Evolutionary conservation across 179 eudicot species (phyloP).

Genomic region (Carnegiea gigantea): DNA sequence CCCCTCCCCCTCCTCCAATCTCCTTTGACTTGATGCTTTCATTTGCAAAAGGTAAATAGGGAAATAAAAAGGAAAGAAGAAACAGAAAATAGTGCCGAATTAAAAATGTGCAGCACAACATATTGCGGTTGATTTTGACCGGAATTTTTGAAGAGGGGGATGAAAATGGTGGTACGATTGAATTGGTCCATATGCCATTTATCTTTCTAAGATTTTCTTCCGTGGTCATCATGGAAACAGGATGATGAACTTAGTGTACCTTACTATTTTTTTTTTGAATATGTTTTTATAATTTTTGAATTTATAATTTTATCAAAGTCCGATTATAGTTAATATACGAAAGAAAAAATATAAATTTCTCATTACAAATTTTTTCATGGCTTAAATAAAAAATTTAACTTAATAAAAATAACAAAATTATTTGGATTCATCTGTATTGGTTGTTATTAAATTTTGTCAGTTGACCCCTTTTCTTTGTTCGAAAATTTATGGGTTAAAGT

Average conservation of each 20-base stretch:
- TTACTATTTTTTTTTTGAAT: not conserved
- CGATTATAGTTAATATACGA: no score
- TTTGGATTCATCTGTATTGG: no score
- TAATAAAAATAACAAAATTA: no score
- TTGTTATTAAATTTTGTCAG: no score
- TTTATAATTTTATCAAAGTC: no score
- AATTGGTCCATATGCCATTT: slow-evolving; percentile 1
- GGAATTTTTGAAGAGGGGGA: not conserved
- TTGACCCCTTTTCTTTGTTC: no score
- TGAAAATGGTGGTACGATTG: slow-evolving; percentile 8
- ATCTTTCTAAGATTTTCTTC: slow-evolving; percentile 9
- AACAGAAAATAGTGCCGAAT: not conserved
- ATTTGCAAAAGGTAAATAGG: not conserved
- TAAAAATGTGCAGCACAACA: not conserved
- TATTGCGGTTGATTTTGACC: slow-evolving; percentile 1
- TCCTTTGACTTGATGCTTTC: not conserved
- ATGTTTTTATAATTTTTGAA: no score
- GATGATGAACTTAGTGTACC: not conserved
- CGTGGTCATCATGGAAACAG: not conserved
- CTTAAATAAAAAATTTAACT: no score
- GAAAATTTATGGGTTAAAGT: no score
- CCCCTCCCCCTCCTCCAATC: not conserved
- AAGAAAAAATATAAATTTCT: no score
- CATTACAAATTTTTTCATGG: no score
- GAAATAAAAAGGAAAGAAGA: not conserved